Percentiles rank a stretch among this genome's conserved stretches.
Evolutionary conservation across 441 rosid genomes (phyloP).

Genomic region (Biscutella auriculata): DNA sequence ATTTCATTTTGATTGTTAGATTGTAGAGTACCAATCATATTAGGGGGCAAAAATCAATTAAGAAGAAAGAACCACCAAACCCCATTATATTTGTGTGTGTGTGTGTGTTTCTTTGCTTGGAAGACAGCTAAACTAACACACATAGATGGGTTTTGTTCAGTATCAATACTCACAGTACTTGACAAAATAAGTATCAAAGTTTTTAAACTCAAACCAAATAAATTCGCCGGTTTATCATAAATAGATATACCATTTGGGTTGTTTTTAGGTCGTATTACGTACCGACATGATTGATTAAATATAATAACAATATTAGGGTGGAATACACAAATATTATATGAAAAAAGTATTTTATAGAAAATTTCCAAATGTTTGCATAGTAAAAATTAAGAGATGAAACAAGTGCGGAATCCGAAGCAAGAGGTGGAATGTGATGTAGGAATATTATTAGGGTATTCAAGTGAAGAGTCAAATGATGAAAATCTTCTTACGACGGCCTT

Average conservation of each 20-base stretch:
- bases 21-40: background rate
- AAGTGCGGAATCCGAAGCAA: constrained; percentile 12
- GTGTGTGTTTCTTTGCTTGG: constrained; percentile 19
- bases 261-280: too few relatives aligned
- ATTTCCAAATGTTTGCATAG: background rate
- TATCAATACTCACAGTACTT: background rate
- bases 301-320: background rate
- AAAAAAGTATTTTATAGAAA: background rate
- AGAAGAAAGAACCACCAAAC: constrained; percentile 4
- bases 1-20: background rate
- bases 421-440: constrained; percentile 14
- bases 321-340: background rate
- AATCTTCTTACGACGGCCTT: constrained; percentile 7
- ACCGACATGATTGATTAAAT: constrained; percentile 9
- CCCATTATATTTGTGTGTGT: background rate
- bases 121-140: constrained; percentile 16
- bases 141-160: background rate
- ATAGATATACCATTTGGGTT: too few relatives aligned
- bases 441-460: constrained; percentile 12
- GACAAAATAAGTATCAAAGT: background rate
- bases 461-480: constrained; percentile 16
- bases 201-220: background rate
- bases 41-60: background rate
- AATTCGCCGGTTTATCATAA: too few relatives aligned
- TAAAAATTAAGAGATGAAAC: constrained; percentile 3